Conservation (phyloP, 176 grass and related monocot species). For the Leersia perrieri region DNA sequence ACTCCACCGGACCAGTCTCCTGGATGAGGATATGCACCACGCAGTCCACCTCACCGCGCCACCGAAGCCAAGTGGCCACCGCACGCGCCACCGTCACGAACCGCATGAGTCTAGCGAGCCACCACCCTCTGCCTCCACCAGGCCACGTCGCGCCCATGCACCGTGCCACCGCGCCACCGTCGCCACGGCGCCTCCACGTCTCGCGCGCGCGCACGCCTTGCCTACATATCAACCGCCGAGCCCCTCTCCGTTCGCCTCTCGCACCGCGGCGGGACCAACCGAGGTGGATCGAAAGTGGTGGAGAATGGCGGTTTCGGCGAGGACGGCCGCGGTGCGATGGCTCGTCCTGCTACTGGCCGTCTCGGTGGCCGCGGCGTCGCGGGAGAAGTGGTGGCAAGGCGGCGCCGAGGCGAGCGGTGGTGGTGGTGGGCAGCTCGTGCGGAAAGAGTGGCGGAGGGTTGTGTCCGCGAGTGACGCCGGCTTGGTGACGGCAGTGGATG, state of each 20-base stretch:
- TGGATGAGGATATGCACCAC: not conserved
- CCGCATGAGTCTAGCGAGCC: not conserved
- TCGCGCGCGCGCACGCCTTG: not conserved
- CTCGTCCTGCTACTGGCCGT: conserved; percentile 26
- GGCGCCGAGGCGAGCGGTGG: not conserved
- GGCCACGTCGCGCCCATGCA: conserved; percentile 73
- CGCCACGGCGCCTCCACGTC: conserved; percentile 33
- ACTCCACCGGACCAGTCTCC: too few relatives aligned
- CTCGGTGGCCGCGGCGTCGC: conserved; percentile 2
- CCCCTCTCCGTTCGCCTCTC: not conserved
- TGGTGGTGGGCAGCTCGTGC: conserved; percentile 37
- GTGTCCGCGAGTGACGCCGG: conserved; percentile 53
- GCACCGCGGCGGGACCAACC: too few relatives aligned
- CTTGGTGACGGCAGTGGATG: conserved; percentile 55
- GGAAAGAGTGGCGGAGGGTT: conserved; percentile 56
- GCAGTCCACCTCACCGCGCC: conserved; percentile 21
- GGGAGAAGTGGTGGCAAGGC: conserved; percentile 24
- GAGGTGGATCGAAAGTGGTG: too few relatives aligned
- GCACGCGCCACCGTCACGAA: not conserved
- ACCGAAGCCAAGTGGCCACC: not conserved
- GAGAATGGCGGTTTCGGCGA: not conserved
- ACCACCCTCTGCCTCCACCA: not conserved
- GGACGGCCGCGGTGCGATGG: not conserved
- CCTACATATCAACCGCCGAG: conserved; percentile 36
- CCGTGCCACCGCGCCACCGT: not conserved